Evolutionary conservation across 305 asterid species (phyloP).

Genomic region (Solanum hybrid): DNA sequence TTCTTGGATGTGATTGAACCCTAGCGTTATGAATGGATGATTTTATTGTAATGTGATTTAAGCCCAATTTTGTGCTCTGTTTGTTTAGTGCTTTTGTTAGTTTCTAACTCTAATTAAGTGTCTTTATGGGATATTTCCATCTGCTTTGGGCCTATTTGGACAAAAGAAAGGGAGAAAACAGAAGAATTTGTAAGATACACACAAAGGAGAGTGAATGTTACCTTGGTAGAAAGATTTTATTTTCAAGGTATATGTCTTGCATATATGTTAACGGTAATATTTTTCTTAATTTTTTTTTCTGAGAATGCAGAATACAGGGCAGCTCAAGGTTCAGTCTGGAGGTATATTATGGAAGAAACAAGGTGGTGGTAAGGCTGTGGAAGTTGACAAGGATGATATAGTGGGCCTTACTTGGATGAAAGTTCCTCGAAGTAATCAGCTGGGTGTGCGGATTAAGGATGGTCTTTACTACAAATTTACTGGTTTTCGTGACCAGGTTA

Average conservation of each 20-base stretch:
- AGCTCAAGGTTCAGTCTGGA: constrained; percentile 67
- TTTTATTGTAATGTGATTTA: background rate
- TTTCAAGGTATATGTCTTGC: background rate
- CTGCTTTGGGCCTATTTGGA: background rate
- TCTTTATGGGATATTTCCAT: background rate
- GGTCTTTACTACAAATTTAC: constrained; percentile 84
- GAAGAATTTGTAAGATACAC: background rate
- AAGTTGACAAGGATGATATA: constrained; percentile 76
- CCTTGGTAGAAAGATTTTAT: background rate
- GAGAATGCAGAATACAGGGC: constrained; percentile 74
- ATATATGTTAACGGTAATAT: background rate
- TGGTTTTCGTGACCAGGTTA: constrained; percentile 92
- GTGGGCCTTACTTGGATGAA: constrained; percentile 89
- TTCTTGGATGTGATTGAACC: background rate
- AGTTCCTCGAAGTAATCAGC: constrained; percentile 86
- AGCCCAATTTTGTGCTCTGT: background rate
- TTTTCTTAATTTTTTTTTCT: background rate
- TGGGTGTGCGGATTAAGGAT: constrained; percentile 81
- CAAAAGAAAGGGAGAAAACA: background rate
- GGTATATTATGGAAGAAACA: constrained; percentile 93
- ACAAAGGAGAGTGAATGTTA: background rate
- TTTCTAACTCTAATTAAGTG: background rate
- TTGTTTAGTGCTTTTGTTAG: background rate
- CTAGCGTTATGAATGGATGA: background rate
- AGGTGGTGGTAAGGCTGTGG: constrained; percentile 93